Conservation (phyloP, 2,329 filamentous ascomycete species). For the Fusarium lyarnte region DNA sequence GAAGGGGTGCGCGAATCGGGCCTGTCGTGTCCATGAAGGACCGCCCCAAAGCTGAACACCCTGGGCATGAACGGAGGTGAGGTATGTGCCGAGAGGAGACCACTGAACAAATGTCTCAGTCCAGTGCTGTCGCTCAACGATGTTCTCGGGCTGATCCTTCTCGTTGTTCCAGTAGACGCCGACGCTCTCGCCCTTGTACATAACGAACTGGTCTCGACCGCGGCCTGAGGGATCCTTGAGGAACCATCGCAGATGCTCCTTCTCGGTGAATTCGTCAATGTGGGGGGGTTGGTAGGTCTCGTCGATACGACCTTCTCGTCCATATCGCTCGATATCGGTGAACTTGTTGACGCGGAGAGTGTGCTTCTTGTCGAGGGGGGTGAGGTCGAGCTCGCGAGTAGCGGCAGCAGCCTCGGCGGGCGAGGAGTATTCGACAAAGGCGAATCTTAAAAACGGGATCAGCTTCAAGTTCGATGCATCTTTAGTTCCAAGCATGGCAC, state of each 20-base stretch:
- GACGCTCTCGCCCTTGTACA: conserved; percentile 91
- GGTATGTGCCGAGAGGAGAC: conserved; percentile 93
- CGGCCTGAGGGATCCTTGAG: conserved; percentile 81
- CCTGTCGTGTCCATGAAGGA: conserved; percentile 85
- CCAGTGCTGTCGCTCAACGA: conserved; percentile 95
- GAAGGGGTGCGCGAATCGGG: conserved; percentile 92
- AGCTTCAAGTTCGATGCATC: conserved; percentile 14
- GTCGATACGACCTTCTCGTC: conserved; percentile 90
- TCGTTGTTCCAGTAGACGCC: conserved; percentile 99
- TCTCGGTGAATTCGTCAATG: conserved; percentile 86
- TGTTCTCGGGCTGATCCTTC: conserved; percentile 84
- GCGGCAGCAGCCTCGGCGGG: conserved; percentile 89
- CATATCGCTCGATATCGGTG: conserved; percentile 96
- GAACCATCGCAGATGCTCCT: conserved; percentile 95
- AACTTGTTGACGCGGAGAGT: conserved; percentile 96
- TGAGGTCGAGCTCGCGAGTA: conserved; percentile 86
- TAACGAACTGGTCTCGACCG: conserved; percentile 93
- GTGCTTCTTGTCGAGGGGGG: conserved; percentile 95
- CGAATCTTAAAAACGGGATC: conserved; percentile 70
- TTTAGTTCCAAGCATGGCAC: conserved; percentile 42
- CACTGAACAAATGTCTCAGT: conserved; percentile 98
- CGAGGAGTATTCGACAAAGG: conserved; percentile 95
- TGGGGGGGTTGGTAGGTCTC: conserved; percentile 87
- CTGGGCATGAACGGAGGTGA: conserved; percentile 94
- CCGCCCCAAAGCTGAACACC: conserved; percentile 98